These are phyloP conservation scores for Chaetomium sp. DNA, from an alignment of 2,329 filamentous ascomycete genomes.

Conservation along the genomic window DNA sequence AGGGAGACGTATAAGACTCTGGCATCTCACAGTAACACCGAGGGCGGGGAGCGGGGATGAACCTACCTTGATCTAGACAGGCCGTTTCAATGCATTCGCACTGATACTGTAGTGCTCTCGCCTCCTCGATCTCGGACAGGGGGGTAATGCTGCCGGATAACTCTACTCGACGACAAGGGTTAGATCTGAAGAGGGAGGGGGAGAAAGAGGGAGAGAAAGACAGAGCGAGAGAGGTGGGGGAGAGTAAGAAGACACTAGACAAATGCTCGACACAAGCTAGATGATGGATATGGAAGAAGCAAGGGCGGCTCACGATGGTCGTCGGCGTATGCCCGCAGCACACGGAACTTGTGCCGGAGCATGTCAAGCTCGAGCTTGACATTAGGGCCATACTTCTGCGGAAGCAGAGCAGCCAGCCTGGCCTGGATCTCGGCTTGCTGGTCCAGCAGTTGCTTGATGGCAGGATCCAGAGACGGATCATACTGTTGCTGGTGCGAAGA, in stretches of 20 bases:
- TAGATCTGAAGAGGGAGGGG: constrained; percentile 18
- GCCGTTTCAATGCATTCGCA: constrained; percentile 52
- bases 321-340: constrained; percentile 42
- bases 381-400: constrained; percentile 42
- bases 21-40: background rate
- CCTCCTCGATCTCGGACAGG: constrained; percentile 51
- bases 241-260: background rate
- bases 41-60: background rate
- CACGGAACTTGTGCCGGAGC: constrained; percentile 49
- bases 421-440: constrained; percentile 50
- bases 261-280: background rate
- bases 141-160: constrained; percentile 36
- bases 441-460: constrained; percentile 41
- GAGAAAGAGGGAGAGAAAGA: constrained; percentile 9
- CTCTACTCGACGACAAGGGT: constrained; percentile 26
- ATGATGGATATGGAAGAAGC: constrained; percentile 3
- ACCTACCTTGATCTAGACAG: constrained; percentile 43
- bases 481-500: constrained; percentile 20
- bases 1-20: constrained; percentile 2
- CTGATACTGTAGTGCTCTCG: constrained; percentile 49
- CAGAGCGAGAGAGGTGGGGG: background rate
- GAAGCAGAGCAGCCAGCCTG: constrained; percentile 42
- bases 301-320: constrained; percentile 41
- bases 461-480: constrained; percentile 37
- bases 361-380: constrained; percentile 46